A percentile compares a stretch with the other conserved stretches of the same genome.
phyloP scores from a whole-genome alignment of 371 early-diverging fungal species.

The Mucor irregularis region DNA sequence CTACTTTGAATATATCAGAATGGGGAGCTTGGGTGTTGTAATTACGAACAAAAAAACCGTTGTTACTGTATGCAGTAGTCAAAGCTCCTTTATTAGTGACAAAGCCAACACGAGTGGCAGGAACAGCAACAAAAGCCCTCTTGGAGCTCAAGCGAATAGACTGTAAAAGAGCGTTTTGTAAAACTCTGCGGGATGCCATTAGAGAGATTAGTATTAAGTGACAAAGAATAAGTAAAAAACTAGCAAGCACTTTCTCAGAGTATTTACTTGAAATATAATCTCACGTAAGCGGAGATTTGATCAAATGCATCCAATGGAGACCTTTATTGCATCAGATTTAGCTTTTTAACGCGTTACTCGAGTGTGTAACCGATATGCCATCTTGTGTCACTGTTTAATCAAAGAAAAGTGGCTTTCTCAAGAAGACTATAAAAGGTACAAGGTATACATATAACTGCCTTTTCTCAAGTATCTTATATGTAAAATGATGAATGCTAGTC shows the following conservation, averaged over 20 bases:
- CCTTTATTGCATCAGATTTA: not conserved
- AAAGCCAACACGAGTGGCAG: not conserved
- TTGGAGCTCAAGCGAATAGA: not conserved
- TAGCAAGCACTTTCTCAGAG: not conserved
- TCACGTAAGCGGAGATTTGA: not conserved
- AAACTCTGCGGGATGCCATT: conserved; percentile 7
- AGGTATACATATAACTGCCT: too few species aligned
- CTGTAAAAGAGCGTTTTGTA: conserved; percentile 1
- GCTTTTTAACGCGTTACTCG: not conserved
- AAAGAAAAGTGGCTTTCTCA: not conserved
- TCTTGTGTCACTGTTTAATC: not conserved
- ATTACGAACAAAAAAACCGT: not conserved
- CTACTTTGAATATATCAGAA: conserved; percentile 7
- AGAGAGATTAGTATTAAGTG: not conserved
- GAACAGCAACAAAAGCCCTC: not conserved
- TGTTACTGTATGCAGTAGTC: not conserved
- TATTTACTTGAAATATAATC: not conserved
- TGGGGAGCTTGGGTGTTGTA: not conserved
- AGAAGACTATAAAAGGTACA: too few species aligned
- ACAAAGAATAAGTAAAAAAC: not conserved
- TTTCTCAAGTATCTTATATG: too few species aligned
- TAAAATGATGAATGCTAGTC: not conserved
- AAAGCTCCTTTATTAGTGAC: not conserved
- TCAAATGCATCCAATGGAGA: not conserved
- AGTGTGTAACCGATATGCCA: not conserved